Base-by-base conservation (phyloP, 1,139 yeast genomes). In the Blastobotrys illinoisensis region DNA sequence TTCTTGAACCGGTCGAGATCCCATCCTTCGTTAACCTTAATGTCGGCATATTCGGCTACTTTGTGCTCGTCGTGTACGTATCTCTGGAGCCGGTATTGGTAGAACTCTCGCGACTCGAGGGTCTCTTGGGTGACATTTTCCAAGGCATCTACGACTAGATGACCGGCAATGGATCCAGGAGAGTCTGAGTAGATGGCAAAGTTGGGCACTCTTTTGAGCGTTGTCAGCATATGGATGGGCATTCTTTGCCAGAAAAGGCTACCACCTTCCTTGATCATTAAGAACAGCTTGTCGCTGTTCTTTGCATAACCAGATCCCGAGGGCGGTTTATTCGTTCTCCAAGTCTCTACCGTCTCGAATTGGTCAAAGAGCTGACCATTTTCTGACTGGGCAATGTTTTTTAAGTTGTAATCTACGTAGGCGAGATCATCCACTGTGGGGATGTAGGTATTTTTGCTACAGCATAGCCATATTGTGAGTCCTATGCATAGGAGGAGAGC, bases 191-290 rank as follows among this genome's bases (percentile, higher is more conserved):
- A 72, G 21, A 71, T 56, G 20, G 70, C 73, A 56, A 70, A 71
- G 50, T 69, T 55, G 5, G 69, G 68, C 14, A 69, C 67, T 20
- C 68, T 59, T 9, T 72, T 66, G 6, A 71, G 58, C 1, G 74
- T 70, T 2, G 74, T 71, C 47, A 61, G 57, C 21, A 71, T 52
- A 51, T 72, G 75, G 13, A 68, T 60, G 4, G 75, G 75, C 52
- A 72, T 14, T 67, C 59, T 32, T 32, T 32, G 40, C 74, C 74
- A 71, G 54, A 67, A 55, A 3, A 68, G 71, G 18, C 68, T 65
- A 6, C 69, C 66, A 5, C 75, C 74, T 3, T 74, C 69, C 52
- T 72, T 72, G 51, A 72, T 60, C 72, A 71, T 68, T 16, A 67
- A 52, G 53, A 68, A 71, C 7, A 66, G 50, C 5, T 62, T 60